Conservation (phyloP, 176 grass and related monocot species). For the Carex pumila region DNA sequence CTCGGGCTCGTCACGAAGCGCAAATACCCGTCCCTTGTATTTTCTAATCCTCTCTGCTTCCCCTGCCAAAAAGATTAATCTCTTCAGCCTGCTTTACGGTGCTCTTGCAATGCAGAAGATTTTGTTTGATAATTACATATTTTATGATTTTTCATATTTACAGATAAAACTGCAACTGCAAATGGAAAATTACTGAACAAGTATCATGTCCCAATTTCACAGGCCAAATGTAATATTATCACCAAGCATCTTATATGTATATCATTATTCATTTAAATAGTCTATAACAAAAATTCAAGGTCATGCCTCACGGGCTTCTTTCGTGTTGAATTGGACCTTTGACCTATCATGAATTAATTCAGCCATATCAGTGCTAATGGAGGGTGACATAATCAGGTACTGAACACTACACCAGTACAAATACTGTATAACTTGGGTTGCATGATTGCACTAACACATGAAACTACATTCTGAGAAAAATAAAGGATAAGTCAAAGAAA, state of each 20-base stretch:
- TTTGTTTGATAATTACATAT: neutral
- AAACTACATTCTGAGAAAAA: neutral
- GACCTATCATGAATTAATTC: neutral
- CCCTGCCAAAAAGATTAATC: conserved; percentile 30
- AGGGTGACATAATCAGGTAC: neutral
- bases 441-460: neutral
- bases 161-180: conserved; percentile 5
- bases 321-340: neutral
- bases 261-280: neutral
- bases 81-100: conserved; percentile 15
- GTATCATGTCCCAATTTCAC: neutral
- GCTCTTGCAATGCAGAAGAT: neutral
- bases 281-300: neutral
- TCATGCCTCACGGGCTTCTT: neutral
- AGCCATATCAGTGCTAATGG: neutral
- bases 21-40: conserved; percentile 59
- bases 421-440: neutral
- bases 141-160: neutral
- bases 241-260: neutral
- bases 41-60: conserved; percentile 63
- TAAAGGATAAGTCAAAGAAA: neutral
- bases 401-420: neutral
- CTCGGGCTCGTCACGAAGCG: conserved; percentile 58
- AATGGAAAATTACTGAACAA: neutral
- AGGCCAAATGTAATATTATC: neutral